Percentiles rank a stretch among this genome's conserved stretches.
Conservation (phyloP, 2,329 filamentous ascomycete species). For the Pseudonectria buxi region DNA sequence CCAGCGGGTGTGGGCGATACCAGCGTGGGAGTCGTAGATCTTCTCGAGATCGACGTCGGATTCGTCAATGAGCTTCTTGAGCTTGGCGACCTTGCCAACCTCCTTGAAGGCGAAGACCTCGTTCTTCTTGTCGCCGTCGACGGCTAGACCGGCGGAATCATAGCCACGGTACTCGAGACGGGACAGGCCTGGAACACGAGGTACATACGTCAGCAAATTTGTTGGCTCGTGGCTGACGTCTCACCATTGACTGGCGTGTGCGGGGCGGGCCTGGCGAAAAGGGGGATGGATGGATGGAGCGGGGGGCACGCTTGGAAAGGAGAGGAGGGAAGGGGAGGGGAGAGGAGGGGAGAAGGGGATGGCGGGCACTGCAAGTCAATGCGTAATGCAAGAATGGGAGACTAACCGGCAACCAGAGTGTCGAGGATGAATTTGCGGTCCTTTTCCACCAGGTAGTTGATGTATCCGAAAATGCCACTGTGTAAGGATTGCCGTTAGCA, state of each 20-base stretch:
- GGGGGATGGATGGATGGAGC: conserved; percentile 10
- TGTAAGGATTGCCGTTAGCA: conserved; percentile 21
- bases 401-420: conserved; percentile 88
- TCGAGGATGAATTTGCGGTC: conserved; percentile 94
- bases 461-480: conserved; percentile 95
- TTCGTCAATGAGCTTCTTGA: conserved; percentile 86
- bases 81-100: conserved; percentile 96
- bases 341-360: conserved; percentile 10
- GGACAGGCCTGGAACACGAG: conserved; percentile 61
- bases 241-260: conserved; percentile 10
- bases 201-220: conserved; percentile 23
- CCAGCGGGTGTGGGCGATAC: conserved; percentile 98
- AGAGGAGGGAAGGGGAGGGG: conserved; percentile 3
- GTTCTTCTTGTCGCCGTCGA: conserved; percentile 98
- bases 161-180: conserved; percentile 98
- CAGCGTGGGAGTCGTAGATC: conserved; percentile 95
- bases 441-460: conserved; percentile 99
- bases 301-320: conserved; percentile 2
- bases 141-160: conserved; percentile 90
- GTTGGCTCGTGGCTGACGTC: no score
- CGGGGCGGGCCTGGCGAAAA: conserved; percentile 17
- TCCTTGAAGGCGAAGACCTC: conserved; percentile 98
- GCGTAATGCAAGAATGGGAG: not conserved
- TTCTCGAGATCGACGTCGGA: conserved; percentile 79
- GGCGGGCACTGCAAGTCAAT: not conserved